Evolutionary conservation across 169 alveolate species (phyloP), one percentile per base, ranked within the genome.

Genomic region (Plasmodium sp.): DNA sequence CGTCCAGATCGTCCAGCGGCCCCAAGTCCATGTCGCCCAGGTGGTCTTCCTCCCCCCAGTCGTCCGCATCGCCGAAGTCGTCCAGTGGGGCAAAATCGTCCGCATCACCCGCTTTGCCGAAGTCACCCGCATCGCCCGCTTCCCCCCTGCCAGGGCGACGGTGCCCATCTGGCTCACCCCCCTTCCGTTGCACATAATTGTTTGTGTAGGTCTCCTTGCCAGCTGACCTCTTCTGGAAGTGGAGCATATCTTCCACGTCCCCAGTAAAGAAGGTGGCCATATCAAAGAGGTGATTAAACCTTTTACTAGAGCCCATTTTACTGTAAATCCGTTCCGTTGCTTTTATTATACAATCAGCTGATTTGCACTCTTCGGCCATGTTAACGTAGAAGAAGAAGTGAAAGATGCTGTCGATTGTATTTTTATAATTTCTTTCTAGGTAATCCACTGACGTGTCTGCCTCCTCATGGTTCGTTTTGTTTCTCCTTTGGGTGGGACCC

Each of bases 351-450:
- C 71, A 9, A 16, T 41, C 73, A 34, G 34, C 82, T 1, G 81
- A 16, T 0, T 34, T 34, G 5, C 33, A 41, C 54, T 74, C 31
- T 27, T 41, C 9, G 54, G 41, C 27, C 27, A 18, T 22, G 18
- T 72, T 92, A 36, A 39, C 22, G 18, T 92, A 92, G 83, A 45
- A 92, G 31, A 82, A 92, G 31, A 81, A 92, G 31, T 92, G 95
- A 72, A 83, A 92, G 5, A 92, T 48, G 33, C 22, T 31, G 48
- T 92, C 95, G 3, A 82, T 51, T 48, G 41, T 71, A 14, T 83
- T 92, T 92, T 81, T 92, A 75, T 81, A 54, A 92, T 92, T 83
- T 27, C 92, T 62, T 14, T 92, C 92, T 18, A 92, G 67, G 58
- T 92, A 92, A 72, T 92, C 95, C 7, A 92, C 48, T n/a, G 5